Evolutionary conservation across 2,329 filamentous ascomycete genomes (phyloP).

Genomic region (Thelonectria blattea): DNA sequence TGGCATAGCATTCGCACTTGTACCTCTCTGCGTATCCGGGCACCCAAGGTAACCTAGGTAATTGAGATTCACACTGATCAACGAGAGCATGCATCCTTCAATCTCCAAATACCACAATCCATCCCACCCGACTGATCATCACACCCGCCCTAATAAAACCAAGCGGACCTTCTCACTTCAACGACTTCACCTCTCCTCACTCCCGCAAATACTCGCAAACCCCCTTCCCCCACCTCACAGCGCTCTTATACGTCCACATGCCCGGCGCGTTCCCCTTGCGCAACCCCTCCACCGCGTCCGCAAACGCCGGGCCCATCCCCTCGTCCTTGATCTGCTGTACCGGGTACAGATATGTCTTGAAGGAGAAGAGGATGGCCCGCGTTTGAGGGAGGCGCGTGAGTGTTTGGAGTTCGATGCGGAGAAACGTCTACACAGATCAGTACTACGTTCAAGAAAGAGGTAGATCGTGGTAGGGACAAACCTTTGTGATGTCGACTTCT

Average conservation of each 20-base stretch:
- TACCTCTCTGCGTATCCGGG: too few relatives aligned
- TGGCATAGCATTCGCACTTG: too few relatives aligned
- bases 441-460: neutral
- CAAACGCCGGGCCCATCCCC: constrained; percentile 53
- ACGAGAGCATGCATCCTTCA: too few relatives aligned
- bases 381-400: constrained; percentile 56
- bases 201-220: constrained; percentile 54
- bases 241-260: constrained; percentile 61
- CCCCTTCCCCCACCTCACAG: constrained; percentile 53
- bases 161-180: too few relatives aligned
- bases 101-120: too few relatives aligned
- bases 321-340: constrained; percentile 56
- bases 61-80: too few relatives aligned
- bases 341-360: constrained; percentile 62
- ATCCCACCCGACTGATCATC: too few relatives aligned
- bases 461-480: constrained; percentile 14
- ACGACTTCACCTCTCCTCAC: constrained; percentile 12
- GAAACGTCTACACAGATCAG: constrained; percentile 38
- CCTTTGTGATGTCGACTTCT: constrained; percentile 21
- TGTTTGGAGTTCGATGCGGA: constrained; percentile 59
- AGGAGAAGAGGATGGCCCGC: constrained; percentile 57
- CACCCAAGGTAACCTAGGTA: too few relatives aligned
- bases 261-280: constrained; percentile 56
- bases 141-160: too few relatives aligned
- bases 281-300: constrained; percentile 60